Percentiles rank a stretch among this genome's conserved stretches.
Conservation (phyloP, 164 flowering plant genomes). For the Paratinospora sagittata region DNA sequence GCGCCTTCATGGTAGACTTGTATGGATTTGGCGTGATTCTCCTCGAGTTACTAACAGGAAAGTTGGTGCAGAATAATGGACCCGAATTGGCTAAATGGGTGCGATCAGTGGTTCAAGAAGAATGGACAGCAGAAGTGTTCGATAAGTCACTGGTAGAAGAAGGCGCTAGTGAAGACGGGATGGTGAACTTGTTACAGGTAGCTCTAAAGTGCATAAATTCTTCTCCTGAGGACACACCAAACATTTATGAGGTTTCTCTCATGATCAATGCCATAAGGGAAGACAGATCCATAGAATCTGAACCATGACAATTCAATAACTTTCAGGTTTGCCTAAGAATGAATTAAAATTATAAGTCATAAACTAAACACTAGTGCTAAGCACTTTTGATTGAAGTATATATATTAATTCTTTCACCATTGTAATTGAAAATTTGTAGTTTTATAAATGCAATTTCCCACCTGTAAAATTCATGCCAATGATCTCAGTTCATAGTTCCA, state of each 20-base stretch:
- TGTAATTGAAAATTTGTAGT: not conserved
- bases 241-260: conserved; percentile 36
- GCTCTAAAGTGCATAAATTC: conserved; percentile 54
- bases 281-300: conserved; percentile 38
- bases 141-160: conserved; percentile 37
- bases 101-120: conserved; percentile 48
- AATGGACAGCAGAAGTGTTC: conserved; percentile 72
- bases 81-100: conserved; percentile 55
- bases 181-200: conserved; percentile 58
- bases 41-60: conserved; percentile 67
- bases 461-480: no score
- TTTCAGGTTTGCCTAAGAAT: not conserved
- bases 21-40: conserved; percentile 55
- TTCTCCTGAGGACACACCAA: conserved; percentile 46
- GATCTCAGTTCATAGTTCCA: no score
- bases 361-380: not conserved
- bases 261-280: conserved; percentile 44
- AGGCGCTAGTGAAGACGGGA: conserved; percentile 56
- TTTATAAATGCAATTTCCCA: not conserved
- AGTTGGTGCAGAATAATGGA: conserved; percentile 43
- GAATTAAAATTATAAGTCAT: not conserved
- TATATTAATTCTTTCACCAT: not conserved
- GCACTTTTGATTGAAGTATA: not conserved
- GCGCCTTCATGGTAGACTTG: conserved; percentile 39
- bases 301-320: not conserved